Evolutionary conservation across 768 basidiomycete genomes (phyloP), one percentile per base, ranked within the genome.

Genomic region (Naganishia friedmannii): DNA sequence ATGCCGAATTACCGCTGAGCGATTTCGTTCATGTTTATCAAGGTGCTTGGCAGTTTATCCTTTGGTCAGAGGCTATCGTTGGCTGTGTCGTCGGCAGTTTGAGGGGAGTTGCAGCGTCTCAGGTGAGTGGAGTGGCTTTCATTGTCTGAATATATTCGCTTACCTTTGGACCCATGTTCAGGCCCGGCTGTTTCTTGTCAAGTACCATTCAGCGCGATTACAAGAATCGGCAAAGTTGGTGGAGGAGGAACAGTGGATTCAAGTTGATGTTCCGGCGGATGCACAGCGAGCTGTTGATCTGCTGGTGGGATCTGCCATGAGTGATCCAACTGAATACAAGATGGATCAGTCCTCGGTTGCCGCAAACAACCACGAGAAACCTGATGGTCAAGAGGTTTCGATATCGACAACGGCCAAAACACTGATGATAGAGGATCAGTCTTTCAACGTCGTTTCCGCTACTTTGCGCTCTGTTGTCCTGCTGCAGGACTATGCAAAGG

Each of bases 241-340:
- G 9, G 93, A 98, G 79, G 93, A 97, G 74, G 96, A 99, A 77
- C 90, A 89, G 70, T 98, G 96, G 96, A 87, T 84, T 69, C 90
- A 90, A 19, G 85, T 87, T 17, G 91, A 96, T 68, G 87, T 95
- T 17, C 83, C 88, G 0, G 76, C 83, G 4, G 73, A 82, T 4
- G 81, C 91, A 31, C 95, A 98, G 81, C 86, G 84, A 58, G 83
- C 87, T n/a, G 85, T 88, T 45, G 86, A 90, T 74, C 82, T 89
- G 10, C 81, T 99, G 60, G 85, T 96, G 21, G 88, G 90, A 72
- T 87, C 88, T 29, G 94, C 95, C 7, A 87, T 96, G 34, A 84
- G 83, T 17, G 92, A 97, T 80, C 89, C 92, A 0, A 83, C 85
- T 21, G 90, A 90, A 75, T 85, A 93, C 51, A 72, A 84, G 46